Evolutionary conservation across 225 moss, liverwort and hornwort genomes (phyloP).

Genomic region (Asterella californica): DNA sequence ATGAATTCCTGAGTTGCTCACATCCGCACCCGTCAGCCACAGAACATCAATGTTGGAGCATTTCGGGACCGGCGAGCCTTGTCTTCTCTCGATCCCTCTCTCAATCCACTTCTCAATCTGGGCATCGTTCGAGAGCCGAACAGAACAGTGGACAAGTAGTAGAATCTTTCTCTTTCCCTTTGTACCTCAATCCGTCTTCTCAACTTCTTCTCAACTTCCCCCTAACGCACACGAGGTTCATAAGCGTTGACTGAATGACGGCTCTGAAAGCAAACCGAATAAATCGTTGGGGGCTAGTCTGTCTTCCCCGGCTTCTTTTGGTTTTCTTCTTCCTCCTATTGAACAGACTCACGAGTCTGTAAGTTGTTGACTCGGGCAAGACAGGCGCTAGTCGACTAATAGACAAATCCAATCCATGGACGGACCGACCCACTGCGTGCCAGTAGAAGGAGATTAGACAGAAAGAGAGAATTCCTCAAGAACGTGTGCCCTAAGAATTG

Average conservation of each 20-base stretch:
- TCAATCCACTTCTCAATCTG: constrained; percentile 9
- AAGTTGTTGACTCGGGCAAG: constrained; percentile 3
- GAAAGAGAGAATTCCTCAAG: not conserved
- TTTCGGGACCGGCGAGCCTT: constrained; percentile 2
- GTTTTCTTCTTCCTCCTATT: not conserved
- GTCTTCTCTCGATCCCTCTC: constrained; percentile 15
- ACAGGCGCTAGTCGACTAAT: not conserved
- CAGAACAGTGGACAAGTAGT: not conserved
- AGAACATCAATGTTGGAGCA: too few relatives aligned
- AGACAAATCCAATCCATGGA: not conserved
- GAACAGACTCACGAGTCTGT: not conserved
- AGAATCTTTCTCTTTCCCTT: not conserved
- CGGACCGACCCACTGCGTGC: not conserved
- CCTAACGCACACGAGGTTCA: not conserved
- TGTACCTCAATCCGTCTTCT: not conserved
- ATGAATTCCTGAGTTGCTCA: not conserved
- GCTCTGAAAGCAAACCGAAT: not conserved
- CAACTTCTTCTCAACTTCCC: not conserved
- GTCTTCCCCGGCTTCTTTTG: not conserved
- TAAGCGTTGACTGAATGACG: not conserved
- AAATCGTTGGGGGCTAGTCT: not conserved
- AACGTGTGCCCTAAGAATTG: constrained; percentile 8
- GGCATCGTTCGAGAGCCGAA: not conserved
- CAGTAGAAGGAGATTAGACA: not conserved
- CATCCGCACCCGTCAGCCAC: constrained; percentile 2